Conservation (phyloP, 1,284 basidiomycete species). For the Athelia sp. region DNA sequence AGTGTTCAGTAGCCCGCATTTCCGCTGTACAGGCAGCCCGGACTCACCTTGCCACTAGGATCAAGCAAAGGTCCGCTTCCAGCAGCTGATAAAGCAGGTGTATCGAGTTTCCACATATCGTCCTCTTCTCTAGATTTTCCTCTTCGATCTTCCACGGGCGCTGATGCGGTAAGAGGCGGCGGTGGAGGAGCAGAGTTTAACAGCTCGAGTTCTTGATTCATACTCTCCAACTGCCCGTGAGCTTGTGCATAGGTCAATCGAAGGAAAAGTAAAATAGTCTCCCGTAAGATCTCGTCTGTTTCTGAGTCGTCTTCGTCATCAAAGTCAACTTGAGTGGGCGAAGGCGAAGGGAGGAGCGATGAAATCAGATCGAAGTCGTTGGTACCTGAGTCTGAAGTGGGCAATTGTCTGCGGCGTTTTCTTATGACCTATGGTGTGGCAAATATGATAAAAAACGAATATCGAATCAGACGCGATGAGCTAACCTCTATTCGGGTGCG, state of each 20-base stretch:
- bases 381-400: slow-evolving; percentile 28
- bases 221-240: slow-evolving; percentile 61
- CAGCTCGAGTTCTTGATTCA: slow-evolving; percentile 73
- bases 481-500: slow-evolving; percentile 62
- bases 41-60: slow-evolving; percentile 63
- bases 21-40: background rate
- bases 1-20: slow-evolving; percentile 3
- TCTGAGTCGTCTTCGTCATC: slow-evolving; percentile 55
- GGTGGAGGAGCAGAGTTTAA: slow-evolving; percentile 55
- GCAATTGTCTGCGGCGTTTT: slow-evolving; percentile 41
- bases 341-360: slow-evolving; percentile 49
- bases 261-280: slow-evolving; percentile 65
- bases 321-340: slow-evolving; percentile 24
- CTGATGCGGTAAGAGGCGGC: slow-evolving; percentile 19
- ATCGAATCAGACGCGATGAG: slow-evolving; percentile 2
- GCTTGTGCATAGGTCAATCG: slow-evolving; percentile 72
- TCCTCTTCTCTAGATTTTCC: slow-evolving; percentile 38
- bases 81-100: slow-evolving; percentile 32
- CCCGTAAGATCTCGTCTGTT: slow-evolving; percentile 60
- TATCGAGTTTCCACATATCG: slow-evolving; percentile 77
- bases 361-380: slow-evolving; percentile 57
- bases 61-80: slow-evolving; percentile 69
- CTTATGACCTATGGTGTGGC: slow-evolving; percentile 39
- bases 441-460: background rate
- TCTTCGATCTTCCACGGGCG: slow-evolving; percentile 29